Percentiles rank a stretch among this genome's conserved stretches.
These are phyloP conservation scores for Immersiella caudata DNA, from an alignment of 495 filamentous ascomycete species.

Conservation along the genomic window DNA sequence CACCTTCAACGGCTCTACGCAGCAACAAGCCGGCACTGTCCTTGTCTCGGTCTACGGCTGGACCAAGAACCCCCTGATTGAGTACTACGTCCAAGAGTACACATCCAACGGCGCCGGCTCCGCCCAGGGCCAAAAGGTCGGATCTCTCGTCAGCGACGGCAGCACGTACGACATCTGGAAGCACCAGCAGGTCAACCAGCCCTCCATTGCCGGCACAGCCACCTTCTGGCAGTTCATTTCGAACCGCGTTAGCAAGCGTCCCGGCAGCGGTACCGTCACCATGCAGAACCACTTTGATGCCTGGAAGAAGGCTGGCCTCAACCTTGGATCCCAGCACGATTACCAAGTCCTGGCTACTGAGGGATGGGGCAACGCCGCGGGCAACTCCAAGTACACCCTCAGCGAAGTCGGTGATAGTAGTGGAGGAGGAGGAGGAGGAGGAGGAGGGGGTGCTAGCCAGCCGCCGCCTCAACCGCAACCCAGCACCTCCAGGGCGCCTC, in stretches of 20 bases:
- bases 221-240: conserved; percentile 67
- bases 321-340: conserved; percentile 51
- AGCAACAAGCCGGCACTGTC: conserved; percentile 28
- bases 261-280: conserved; percentile 45
- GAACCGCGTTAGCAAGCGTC: conserved; percentile 46
- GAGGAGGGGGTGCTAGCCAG: not conserved
- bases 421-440: not conserved
- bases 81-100: conserved; percentile 67
- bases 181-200: conserved; percentile 54
- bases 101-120: conserved; percentile 59
- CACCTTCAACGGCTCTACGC: conserved; percentile 28
- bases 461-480: not conserved
- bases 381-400: conserved; percentile 34
- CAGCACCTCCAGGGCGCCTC: conserved; percentile 1
- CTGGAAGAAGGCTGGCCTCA: conserved; percentile 53
- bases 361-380: conserved; percentile 46
- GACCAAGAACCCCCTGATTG: conserved; percentile 62
- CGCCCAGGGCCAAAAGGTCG: conserved; percentile 46
- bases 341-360: conserved; percentile 61
- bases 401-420: not conserved
- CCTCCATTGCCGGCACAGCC: conserved; percentile 58
- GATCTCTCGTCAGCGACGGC: conserved; percentile 58
- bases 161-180: conserved; percentile 61
- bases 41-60: conserved; percentile 57
- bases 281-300: conserved; percentile 61